Conservation (phyloP, 2,329 filamentous ascomycete genomes). For the Phialophora expanda region DNA sequence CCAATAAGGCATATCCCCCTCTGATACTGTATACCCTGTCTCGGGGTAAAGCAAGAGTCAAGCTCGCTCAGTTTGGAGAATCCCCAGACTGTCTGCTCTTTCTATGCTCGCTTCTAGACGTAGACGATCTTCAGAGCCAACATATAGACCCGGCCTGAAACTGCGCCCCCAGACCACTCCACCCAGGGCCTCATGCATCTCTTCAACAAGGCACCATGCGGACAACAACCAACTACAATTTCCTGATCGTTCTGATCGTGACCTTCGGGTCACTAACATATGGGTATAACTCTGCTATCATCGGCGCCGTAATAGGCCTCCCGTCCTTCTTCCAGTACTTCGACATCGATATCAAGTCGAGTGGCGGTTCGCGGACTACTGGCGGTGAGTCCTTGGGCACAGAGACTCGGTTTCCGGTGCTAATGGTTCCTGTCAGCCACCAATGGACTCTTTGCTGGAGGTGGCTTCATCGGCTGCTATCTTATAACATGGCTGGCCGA, state of each 20-base stretch:
- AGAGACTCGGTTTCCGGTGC: neutral
- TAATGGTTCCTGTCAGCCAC: constrained; percentile 24
- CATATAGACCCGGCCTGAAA: constrained; percentile 5
- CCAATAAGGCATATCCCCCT: neutral
- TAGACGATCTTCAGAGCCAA: neutral
- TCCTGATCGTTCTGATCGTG: constrained; percentile 32
- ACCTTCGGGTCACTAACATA: constrained; percentile 36
- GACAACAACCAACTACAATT: constrained; percentile 29
- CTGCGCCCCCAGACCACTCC: constrained; percentile 3
- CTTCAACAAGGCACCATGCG: neutral
- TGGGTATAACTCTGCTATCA: constrained; percentile 37
- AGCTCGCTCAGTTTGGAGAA: constrained; percentile 16
- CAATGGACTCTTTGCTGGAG: constrained; percentile 34
- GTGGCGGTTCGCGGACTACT: constrained; percentile 24
- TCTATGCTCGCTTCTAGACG: neutral
- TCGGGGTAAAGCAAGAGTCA: constrained; percentile 10
- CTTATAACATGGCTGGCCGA: constrained; percentile 29
- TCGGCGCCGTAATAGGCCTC: constrained; percentile 33
- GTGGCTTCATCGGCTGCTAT: constrained; percentile 29
- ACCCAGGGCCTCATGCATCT: neutral
- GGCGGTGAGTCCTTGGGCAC: constrained; percentile 18
- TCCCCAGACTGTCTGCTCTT: neutral
- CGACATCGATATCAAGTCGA: constrained; percentile 43
- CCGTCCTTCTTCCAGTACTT: constrained; percentile 48
- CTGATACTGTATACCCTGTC: neutral